phyloP scores from a whole-genome alignment of 176 grass and related monocot species.

The Bothriochloa decipiens region DNA sequence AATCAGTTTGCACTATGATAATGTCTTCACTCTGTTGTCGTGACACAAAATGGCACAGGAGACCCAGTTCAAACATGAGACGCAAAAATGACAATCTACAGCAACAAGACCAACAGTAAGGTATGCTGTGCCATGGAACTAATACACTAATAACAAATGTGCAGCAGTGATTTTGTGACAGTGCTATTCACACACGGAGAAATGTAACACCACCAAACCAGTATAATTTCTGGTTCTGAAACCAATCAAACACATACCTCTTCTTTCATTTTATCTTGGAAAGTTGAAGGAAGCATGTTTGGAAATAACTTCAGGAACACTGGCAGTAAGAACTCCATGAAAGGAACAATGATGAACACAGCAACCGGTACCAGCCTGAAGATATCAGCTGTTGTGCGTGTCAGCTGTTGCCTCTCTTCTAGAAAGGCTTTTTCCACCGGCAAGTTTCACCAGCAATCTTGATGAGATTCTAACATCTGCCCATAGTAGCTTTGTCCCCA shows the following conservation, averaged over 20 bases:
- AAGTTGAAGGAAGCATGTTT: slow-evolving; percentile 93
- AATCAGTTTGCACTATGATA: slow-evolving; percentile 15
- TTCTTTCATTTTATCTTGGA: slow-evolving; percentile 91
- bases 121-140: background rate
- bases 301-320: slow-evolving; percentile 88
- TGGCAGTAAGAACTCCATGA: slow-evolving; percentile 93
- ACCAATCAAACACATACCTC: slow-evolving; percentile 50
- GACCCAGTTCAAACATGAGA: slow-evolving; percentile 38
- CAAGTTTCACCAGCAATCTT: slow-evolving; percentile 77
- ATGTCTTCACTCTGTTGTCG: background rate
- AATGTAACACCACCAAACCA: slow-evolving; percentile 7
- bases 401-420: slow-evolving; percentile 77
- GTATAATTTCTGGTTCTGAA: slow-evolving; percentile 13
- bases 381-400: slow-evolving; percentile 81
- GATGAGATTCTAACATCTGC: slow-evolving; percentile 78
- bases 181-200: slow-evolving; percentile 7
- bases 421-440: slow-evolving; percentile 72
- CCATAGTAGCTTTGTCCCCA: slow-evolving; percentile 83
- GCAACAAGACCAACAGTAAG: background rate
- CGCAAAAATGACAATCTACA: background rate
- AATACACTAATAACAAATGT: background rate
- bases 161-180: slow-evolving; percentile 3
- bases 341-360: slow-evolving; percentile 92
- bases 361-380: slow-evolving; percentile 87
- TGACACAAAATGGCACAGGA: slow-evolving; percentile 17